phyloP scores from a whole-genome alignment of 1,284 basidiomycete genomes.

The Tylopilus microsporus region DNA sequence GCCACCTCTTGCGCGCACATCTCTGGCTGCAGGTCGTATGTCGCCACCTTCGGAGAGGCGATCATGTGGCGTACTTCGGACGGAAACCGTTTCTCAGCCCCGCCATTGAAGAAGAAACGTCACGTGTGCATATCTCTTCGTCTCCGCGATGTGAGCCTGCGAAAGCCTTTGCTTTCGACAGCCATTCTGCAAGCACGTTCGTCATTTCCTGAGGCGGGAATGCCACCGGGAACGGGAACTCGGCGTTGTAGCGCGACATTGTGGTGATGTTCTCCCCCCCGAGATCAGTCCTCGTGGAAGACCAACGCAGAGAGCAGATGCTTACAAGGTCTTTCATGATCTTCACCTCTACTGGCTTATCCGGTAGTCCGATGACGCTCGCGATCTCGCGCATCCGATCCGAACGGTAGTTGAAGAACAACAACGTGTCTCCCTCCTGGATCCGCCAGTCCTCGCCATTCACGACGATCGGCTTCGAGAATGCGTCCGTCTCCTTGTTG shows the following conservation, averaged over 20 bases:
- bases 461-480: constrained; percentile 83
- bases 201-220: too few species aligned
- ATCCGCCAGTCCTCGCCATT: constrained; percentile 58
- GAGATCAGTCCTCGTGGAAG: not conserved
- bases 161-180: too few species aligned
- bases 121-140: too few species aligned
- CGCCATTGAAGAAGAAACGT: too few species aligned
- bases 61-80: constrained; percentile 73
- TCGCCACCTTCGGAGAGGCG: too few species aligned
- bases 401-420: constrained; percentile 45
- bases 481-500: too few species aligned
- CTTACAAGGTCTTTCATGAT: constrained; percentile 78
- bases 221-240: too few species aligned
- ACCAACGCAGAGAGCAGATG: not conserved
- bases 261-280: constrained; percentile 60
- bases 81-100: constrained; percentile 74
- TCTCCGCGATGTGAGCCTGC: too few species aligned
- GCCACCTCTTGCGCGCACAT: constrained; percentile 86
- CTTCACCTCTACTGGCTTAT: constrained; percentile 62
- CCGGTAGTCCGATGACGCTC: constrained; percentile 39
- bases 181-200: too few species aligned
- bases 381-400: constrained; percentile 87
- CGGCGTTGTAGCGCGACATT: too few species aligned
- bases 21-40: constrained; percentile 53
- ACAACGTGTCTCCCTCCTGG: constrained; percentile 54